phyloP scores from a whole-genome alignment of 768 basidiomycete species.

The Cystobasidium tubakii region DNA sequence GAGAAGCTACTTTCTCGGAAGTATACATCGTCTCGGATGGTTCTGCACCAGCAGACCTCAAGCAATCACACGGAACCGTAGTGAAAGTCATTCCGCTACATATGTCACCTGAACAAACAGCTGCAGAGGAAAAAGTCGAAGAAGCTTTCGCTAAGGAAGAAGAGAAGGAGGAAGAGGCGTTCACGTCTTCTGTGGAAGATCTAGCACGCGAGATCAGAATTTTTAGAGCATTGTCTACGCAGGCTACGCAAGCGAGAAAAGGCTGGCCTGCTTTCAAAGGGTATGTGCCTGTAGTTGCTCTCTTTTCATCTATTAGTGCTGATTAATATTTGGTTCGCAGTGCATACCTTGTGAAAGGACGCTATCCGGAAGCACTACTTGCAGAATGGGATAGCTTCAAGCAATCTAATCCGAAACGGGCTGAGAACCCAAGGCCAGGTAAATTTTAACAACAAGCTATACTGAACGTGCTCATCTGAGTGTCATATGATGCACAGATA shows the following conservation, averaged over 20 bases:
- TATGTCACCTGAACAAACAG: slow-evolving; percentile 49
- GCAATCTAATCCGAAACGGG: slow-evolving; percentile 68
- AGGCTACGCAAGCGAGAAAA: slow-evolving; percentile 66
- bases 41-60: neutral
- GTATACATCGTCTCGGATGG: slow-evolving; percentile 64
- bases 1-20: slow-evolving; percentile 94
- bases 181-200: slow-evolving; percentile 59
- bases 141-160: slow-evolving; percentile 49
- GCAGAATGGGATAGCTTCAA: slow-evolving; percentile 82
- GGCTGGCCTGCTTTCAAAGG: slow-evolving; percentile 63
- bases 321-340: slow-evolving; percentile 46
- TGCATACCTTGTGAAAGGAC: slow-evolving; percentile 77
- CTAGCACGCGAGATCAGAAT: slow-evolving; percentile 47
- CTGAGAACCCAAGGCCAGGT: slow-evolving; percentile 69
- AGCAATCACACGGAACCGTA: slow-evolving; percentile 62
- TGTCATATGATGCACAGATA: slow-evolving; percentile 54
- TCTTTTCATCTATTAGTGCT: neutral
- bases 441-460: slow-evolving; percentile 41
- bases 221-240: neutral
- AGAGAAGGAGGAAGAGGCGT: slow-evolving; percentile 31
- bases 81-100: slow-evolving; percentile 75
- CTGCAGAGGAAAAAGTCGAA: neutral
- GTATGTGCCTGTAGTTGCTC: slow-evolving; percentile 18
- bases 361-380: slow-evolving; percentile 72
- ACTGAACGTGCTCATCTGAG: slow-evolving; percentile 25